Conservation (phyloP, 257 asterid genomes). For the Avicennia marina region DNA sequence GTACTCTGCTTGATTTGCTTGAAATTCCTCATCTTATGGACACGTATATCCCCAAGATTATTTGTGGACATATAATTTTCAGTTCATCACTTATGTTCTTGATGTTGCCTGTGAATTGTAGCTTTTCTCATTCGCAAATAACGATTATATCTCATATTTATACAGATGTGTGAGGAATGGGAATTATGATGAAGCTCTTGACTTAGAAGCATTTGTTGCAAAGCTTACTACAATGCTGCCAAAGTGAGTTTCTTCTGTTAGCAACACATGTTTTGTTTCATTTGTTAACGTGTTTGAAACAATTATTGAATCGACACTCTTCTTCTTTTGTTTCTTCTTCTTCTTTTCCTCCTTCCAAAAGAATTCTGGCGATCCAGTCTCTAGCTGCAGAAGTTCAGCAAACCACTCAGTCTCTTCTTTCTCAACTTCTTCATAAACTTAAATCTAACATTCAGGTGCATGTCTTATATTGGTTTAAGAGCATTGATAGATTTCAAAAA, state of each 20-base stretch:
- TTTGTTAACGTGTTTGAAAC: constrained; percentile 18
- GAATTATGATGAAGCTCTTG: constrained; percentile 97
- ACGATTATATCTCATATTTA: constrained; percentile 19
- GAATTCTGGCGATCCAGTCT: constrained; percentile 95
- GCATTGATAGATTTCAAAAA: constrained; percentile 2
- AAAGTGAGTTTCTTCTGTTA: constrained; percentile 56
- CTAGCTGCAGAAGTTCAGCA: constrained; percentile 87
- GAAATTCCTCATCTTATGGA: constrained; percentile 99
- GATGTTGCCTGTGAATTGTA: not conserved
- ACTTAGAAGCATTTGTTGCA: constrained; percentile 87
- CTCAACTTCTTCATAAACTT: constrained; percentile 93
- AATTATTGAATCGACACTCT: constrained; percentile 34
- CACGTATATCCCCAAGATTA: constrained; percentile 48
- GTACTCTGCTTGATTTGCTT: constrained; percentile 95
- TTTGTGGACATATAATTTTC: no score
- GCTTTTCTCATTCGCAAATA: not conserved
- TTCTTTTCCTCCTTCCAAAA: constrained; percentile 29
- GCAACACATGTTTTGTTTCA: constrained; percentile 19
- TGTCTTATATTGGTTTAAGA: constrained; percentile 17
- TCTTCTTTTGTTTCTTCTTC: constrained; percentile 22
- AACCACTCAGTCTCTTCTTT: constrained; percentile 93
- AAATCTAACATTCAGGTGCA: constrained; percentile 91
- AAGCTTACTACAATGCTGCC: constrained; percentile 93
- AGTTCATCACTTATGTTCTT: not conserved
- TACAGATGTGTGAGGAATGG: constrained; percentile 94